Evolutionary conservation across 805 yeast species (phyloP).

Genomic region (Tetrapisispora fleetii): DNA sequence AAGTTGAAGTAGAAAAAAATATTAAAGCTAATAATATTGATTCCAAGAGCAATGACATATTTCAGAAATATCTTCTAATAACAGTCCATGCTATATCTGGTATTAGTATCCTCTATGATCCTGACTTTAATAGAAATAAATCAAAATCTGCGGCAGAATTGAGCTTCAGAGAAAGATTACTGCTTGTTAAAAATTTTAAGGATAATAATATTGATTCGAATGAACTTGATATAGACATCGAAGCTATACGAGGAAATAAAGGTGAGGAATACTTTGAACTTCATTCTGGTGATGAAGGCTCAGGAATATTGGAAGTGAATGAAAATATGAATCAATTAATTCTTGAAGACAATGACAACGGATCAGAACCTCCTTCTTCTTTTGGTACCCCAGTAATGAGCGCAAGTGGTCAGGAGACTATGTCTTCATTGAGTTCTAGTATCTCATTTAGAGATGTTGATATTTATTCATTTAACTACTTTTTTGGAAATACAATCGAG

Average conservation of each 20-base stretch:
- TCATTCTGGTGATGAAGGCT: slow-evolving; percentile 13
- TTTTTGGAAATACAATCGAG: slow-evolving; percentile 46
- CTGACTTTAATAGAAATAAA: slow-evolving; percentile 40
- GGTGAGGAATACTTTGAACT: slow-evolving; percentile 22
- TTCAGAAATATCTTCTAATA: slow-evolving; percentile 46
- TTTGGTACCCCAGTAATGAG: slow-evolving; percentile 30
- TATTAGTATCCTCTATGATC: slow-evolving; percentile 60
- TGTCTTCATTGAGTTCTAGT: slow-evolving; percentile 44
- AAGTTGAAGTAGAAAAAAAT: slow-evolving; percentile 33
- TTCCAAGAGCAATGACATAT: slow-evolving; percentile 35
- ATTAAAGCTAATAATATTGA: slow-evolving; percentile 14
- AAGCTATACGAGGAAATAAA: slow-evolving; percentile 22
- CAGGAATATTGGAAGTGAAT: slow-evolving; percentile 19
- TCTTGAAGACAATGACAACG: slow-evolving; percentile 36
- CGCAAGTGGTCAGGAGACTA: slow-evolving; percentile 15
- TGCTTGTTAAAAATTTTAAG: slow-evolving; percentile 28
- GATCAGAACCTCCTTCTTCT: slow-evolving; percentile 33
- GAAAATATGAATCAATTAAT: slow-evolving; percentile 16
- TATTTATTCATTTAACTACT: slow-evolving; percentile 54
- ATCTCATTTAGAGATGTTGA: slow-evolving; percentile 50
- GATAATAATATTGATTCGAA: slow-evolving; percentile 27
- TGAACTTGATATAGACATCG: slow-evolving; percentile 32
- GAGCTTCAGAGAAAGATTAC: slow-evolving; percentile 1
- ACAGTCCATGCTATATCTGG: slow-evolving; percentile 60
- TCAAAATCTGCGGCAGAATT: slow-evolving; percentile 8